Percentiles rank a stretch among this genome's conserved stretches.
Conservation (phyloP, 2,329 filamentous ascomycete species). For the Aspergillus alliaceus region DNA sequence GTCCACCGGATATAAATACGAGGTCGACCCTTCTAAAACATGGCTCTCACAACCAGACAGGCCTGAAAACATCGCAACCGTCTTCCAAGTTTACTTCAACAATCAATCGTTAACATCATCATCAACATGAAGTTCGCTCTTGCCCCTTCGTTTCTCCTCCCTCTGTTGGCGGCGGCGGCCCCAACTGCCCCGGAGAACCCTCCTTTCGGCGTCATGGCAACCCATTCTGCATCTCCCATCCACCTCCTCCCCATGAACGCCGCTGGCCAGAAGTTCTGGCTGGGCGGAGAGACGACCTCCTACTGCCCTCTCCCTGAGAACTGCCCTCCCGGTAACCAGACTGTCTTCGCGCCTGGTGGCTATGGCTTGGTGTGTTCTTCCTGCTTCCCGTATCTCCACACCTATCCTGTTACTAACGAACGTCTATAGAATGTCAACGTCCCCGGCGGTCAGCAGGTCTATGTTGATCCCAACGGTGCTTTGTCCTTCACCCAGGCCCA, state of each 20-base stretch:
- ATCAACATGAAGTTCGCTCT: slow-evolving; percentile 28
- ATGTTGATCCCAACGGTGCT: slow-evolving; percentile 55
- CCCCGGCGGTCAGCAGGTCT: slow-evolving; percentile 64
- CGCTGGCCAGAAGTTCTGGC: slow-evolving; percentile 49
- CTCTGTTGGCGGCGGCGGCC: slow-evolving; percentile 27
- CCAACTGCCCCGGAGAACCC: slow-evolving; percentile 14
- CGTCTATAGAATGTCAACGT: slow-evolving; percentile 50
- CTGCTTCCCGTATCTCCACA: not conserved
- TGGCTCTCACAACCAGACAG: not conserved
- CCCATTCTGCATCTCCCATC: slow-evolving; percentile 50
- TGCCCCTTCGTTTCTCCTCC: slow-evolving; percentile 23
- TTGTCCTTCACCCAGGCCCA: slow-evolving; percentile 60
- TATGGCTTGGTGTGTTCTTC: slow-evolving; percentile 30
- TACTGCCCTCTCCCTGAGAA: slow-evolving; percentile 49
- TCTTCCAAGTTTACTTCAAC: not conserved
- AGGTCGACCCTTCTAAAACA: not conserved
- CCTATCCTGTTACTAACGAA: slow-evolving; percentile 1
- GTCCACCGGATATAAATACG: slow-evolving; percentile 4
- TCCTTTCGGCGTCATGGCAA: slow-evolving; percentile 46
- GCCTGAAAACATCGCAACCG: not conserved
- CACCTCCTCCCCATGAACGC: slow-evolving; percentile 51
- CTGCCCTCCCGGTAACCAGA: slow-evolving; percentile 51
- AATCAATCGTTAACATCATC: not conserved
- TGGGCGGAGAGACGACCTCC: slow-evolving; percentile 48
- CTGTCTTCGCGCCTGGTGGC: slow-evolving; percentile 46